Base-by-base conservation (phyloP, 768 basidiomycete genomes). In the Antrodiella citrinella region DNA sequence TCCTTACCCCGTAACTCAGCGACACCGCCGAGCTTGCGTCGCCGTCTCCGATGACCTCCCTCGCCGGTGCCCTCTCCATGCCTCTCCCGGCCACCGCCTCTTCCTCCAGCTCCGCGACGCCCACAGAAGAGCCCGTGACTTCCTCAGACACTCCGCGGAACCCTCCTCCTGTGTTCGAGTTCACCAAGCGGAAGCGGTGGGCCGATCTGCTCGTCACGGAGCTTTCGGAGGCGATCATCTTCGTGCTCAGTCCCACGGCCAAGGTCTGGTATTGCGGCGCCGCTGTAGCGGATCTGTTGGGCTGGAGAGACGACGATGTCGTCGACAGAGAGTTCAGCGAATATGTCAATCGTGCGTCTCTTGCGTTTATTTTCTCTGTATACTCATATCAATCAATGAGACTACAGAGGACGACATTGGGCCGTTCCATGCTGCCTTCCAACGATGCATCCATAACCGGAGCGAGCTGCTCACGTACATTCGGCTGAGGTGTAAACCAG, bases 121-220 rank as follows among this genome's bases (percentile, higher is more conserved):
- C 30, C 15, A 35, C 15, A 35, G 30, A 35, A 15, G 7, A 7
- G 7, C 30, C 30, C 15, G 7, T 15, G 7, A 7, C 30, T 35
- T 35, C 30, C 15, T 35, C 30, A 7, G 30, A 15, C 30, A 7
- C 30, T 7, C 15, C 30, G 7, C 7, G 15, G 7, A 35, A 35
- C 30, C 30, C 7, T 7, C 30, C 30, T 35, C 56, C 24, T 43
- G 50, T 60, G 38, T 92, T 81, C 58, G 91, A 93, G 63, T 93
- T 92, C 63, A 89, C 87, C 0, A 90, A 88, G 61, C 72, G 90
- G 50, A 91, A 91, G 63, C 76, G 83, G 49, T 93, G 91, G 91
- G 84, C 82, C 15, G 90, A 92, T 63, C 70, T 93, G 12, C 72
- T 91, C 21, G 67, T 86, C 51, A 74, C 80, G 1, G 91, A 91